These are phyloP conservation scores for Orbilia javanica DNA, from an alignment of 2,329 filamentous ascomycete species.

Conservation along the genomic window DNA sequence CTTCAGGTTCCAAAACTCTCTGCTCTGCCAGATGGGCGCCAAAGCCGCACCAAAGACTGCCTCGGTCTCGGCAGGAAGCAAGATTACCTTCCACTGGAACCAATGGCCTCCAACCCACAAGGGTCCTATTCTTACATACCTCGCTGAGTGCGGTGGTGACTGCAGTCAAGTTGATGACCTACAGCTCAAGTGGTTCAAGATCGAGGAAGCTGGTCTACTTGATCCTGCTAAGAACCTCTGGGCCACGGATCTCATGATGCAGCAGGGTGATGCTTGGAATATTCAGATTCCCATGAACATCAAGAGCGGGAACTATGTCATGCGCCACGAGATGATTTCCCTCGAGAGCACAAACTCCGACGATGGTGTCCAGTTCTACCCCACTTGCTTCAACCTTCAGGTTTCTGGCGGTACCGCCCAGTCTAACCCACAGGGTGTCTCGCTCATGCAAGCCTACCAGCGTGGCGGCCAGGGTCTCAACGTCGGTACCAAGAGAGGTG, in stretches of 20 bases:
- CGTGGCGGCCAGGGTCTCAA: conserved; percentile 62
- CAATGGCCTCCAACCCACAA: conserved; percentile 69
- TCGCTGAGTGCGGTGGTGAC: conserved; percentile 66
- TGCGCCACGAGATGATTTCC: conserved; percentile 70
- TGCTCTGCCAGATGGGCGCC: conserved; percentile 68
- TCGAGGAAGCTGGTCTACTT: conserved; percentile 65
- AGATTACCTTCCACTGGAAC: conserved; percentile 68
- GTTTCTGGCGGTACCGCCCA: conserved; percentile 65
- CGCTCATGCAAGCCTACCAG: conserved; percentile 64
- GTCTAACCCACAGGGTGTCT: conserved; percentile 60
- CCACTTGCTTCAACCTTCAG: conserved; percentile 69
- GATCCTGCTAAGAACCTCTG: conserved; percentile 63
- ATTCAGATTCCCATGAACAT: conserved; percentile 64
- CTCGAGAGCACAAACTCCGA: conserved; percentile 65
- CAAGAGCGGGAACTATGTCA: conserved; percentile 67
- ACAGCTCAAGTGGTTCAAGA: conserved; percentile 67
- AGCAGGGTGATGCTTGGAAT: conserved; percentile 69
- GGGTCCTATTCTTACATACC: conserved; percentile 68
- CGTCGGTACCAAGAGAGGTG: conserved; percentile 48
- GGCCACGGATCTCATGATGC: conserved; percentile 67
- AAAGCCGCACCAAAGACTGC: conserved; percentile 66
- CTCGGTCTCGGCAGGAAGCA: conserved; percentile 67
- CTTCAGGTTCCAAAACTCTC: conserved; percentile 66
- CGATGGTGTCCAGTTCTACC: conserved; percentile 69
- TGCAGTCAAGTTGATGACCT: conserved; percentile 66